phyloP scores from a whole-genome alignment of 352 stramenopile genomes.

The Globisporangium ultimum region DNA sequence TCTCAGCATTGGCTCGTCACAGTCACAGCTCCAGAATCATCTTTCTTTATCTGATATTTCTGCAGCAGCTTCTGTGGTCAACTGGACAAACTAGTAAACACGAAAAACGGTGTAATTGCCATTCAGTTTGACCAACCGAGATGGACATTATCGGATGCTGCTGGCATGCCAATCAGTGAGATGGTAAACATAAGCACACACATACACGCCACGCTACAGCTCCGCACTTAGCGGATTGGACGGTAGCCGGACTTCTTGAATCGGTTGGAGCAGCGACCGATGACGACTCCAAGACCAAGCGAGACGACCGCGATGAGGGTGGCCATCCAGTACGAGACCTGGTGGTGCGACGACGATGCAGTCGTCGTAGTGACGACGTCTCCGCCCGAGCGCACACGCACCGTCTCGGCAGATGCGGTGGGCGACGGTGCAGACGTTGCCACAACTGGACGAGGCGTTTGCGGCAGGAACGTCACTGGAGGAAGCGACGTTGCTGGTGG shows the following conservation, averaged over 20 bases:
- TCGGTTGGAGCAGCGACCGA: constrained; percentile 54
- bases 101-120: too few relatives aligned
- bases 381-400: constrained; percentile 4
- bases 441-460: not conserved
- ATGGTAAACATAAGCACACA: not conserved
- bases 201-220: not conserved
- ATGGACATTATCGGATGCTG: too few relatives aligned
- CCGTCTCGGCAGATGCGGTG: not conserved
- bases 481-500: not conserved
- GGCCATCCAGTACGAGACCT: constrained; percentile 50
- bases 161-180: too few relatives aligned
- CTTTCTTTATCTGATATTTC: too few relatives aligned
- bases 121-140: too few relatives aligned
- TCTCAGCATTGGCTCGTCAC: too few relatives aligned
- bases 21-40: too few relatives aligned
- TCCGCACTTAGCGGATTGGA: constrained; percentile 26
- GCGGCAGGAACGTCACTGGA: not conserved
- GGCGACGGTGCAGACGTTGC: constrained; percentile 1
- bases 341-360: constrained; percentile 7
- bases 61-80: too few relatives aligned
- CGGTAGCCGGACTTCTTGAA: constrained; percentile 46
- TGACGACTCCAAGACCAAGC: constrained; percentile 38
- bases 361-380: constrained; percentile 12
- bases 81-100: too few relatives aligned
- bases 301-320: constrained; percentile 48